Base-by-base conservation (phyloP, 345 rosid species). In the Lepidium aucheri region DNA sequence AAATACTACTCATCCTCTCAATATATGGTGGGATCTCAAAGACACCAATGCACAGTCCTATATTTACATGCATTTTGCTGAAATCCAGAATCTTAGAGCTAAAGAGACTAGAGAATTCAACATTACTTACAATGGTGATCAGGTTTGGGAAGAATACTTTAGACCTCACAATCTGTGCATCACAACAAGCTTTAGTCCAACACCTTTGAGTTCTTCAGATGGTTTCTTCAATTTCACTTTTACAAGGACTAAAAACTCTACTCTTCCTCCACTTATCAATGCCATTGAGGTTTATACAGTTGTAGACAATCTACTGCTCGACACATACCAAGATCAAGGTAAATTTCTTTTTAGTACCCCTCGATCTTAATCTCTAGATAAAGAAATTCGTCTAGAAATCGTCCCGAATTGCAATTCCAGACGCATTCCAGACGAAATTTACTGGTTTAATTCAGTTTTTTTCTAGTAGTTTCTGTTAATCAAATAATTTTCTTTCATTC, bases 1-100 rank as follows among this genome's bases (percentile, higher is more conserved):
- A 15, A 76, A 80, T 15, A 60, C 53, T 17, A 71, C 72, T 20
- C 16, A 4, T 7, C 42, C 72, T 20, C 26, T 78, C 5, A 10
- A 7, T 17, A 15, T 80, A 17, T 10, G n/a, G 46, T 50, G 67
- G 42, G 13, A 18, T 24, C 32, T 22, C 0, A 5, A 15, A 0
- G 3, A 73, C 18, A n/a, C 10, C 4, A 51, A 7, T 14, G 30
- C 28, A 7, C 53, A 57, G 2, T 57, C 72, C 14, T 80, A 78
- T 71, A 16, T 72, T 26, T 80, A 65, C 74, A 53, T 82, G 76
- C 84, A 84, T 66, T 84, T 84, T 1, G 78, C 84, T 6, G 85
- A 81, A 49, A 53, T 84, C 6, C 53, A 45, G 57, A 7, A 53
- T 36, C 70, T 55, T 2, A 12, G 22, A 12, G 16, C 60, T 20